Base-by-base conservation (phyloP, 306 rosid species). In the Inga oerstediana region DNA sequence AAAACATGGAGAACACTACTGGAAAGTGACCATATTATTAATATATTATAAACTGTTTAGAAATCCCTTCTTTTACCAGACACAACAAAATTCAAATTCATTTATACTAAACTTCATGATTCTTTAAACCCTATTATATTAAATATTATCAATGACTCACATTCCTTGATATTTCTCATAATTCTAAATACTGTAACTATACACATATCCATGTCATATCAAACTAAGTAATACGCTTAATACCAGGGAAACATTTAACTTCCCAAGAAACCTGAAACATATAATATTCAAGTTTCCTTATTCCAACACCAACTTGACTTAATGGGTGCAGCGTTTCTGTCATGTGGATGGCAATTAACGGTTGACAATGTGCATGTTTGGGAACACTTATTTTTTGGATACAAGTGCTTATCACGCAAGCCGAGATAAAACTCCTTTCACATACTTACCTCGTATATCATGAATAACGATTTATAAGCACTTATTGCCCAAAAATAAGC, bases 321-420 rank as follows among this genome's bases (percentile, higher is more conserved):
- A 46, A 64, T 56, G 64, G 56, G 64, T 54, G 80, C 74, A 20
- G 58, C 78, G 76, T 76, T 79, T 69, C 51, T 41, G 22, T 79
- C 72, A 74, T 48, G 22, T 77, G 76, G 54, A 67, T 37, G 46
- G 45, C 45, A 65, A 44, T 49, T 73, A 56, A 37, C 49, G 72
- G 78, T 35, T 49, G 70, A 24, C 58, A 65, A 2, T n/a, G n/a
- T n/a, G n/a, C n/a, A n/a, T n/a, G n/a, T n/a, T n/a, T n/a, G n/a
- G n/a, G n/a, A n/a, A n/a, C n/a, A n/a, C n/a, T n/a, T n/a, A n/a
- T n/a, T n/a, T n/a, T n/a, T n/a, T n/a, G n/a, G n/a, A n/a, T n/a
- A n/a, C n/a, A n/a, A n/a, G n/a, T n/a, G n/a, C n/a, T n/a, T n/a
- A n/a, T n/a, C n/a, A n/a, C n/a, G n/a, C n/a, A n/a, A n/a, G n/a